Evolutionary conservation across 2,329 filamentous ascomycete species (phyloP), one percentile per base, ranked within the genome.

Genomic region (Fusarium foetens): DNA sequence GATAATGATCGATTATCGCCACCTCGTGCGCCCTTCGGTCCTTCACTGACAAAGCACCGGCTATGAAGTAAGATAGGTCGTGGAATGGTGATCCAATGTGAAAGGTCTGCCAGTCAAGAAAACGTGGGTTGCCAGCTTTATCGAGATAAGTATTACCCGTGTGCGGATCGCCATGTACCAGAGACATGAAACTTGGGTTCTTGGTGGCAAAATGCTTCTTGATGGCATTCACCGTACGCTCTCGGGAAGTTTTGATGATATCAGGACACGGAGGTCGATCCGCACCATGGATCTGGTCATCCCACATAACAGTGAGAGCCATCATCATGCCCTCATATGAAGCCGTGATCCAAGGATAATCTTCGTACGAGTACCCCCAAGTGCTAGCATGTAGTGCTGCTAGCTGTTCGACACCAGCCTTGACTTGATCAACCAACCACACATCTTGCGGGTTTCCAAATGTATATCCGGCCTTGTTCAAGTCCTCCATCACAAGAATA

Each of bases 111-210:
- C 61, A 73, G 38, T 73, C 67, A 6, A 74, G 59, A 21, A 73
- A 71, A 2, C 41, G 19, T 5, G 68, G 61, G 4, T 63, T 58
- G 16, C 58, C 60, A 5, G 38, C 33, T 4, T 36, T 43, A 17
- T 58, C 29, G 17, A 73, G 35, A 14, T 58, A 73, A 4, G 64
- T 51, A 29, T 73, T 73, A 8, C 71, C 71, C 0, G 53, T 58
- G 23, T 73, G 70, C 4, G 63, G 49, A 19, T 72, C 70, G 6
- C 70, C 66, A 36, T 72, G 66, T 16, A 73, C 17, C 16, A 72
- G 17, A 8, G 33, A 68, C 13, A 29, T 49, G 35, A 68, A 68
- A 2, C 55, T 57, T 10, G 58, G 58, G 39, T 73, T 65, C 11
- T 45, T 62, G 23, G 36, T 68, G 19, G 45, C 55, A 19, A 62